Evolutionary conservation across 371 early-diverging fungal genomes (phyloP).

Genomic region (Phascolomyces articulosus): DNA sequence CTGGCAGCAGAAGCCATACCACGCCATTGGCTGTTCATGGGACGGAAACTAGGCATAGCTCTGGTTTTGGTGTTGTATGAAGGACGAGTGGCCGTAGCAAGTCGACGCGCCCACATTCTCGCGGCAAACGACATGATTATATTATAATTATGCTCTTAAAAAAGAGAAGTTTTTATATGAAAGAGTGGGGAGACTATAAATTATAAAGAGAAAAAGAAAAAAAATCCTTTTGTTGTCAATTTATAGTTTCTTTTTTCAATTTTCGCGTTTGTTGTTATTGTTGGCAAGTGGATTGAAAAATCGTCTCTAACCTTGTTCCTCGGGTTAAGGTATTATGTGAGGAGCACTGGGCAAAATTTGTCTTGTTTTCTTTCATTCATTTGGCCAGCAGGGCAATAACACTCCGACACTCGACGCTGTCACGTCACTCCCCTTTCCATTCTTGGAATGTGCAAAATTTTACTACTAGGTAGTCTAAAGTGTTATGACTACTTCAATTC

Average conservation of each 20-base stretch:
- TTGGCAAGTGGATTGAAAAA: background rate
- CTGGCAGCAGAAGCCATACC: constrained; percentile 42
- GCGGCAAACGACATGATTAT: constrained; percentile 47
- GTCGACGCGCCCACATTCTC: constrained; percentile 50
- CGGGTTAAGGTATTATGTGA: constrained; percentile 1
- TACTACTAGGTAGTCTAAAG: no score
- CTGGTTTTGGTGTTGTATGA: constrained; percentile 18
- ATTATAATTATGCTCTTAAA: constrained; percentile 8
- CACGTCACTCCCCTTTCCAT: background rate
- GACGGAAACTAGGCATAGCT: constrained; percentile 18
- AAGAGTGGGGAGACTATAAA: constrained; percentile 29
- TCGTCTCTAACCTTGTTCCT: constrained; percentile 6
- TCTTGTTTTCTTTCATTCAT: constrained; percentile 1
- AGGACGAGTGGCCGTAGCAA: constrained; percentile 35
- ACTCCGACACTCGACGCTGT: background rate
- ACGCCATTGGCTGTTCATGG: constrained; percentile 31
- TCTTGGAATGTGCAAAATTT: no score
- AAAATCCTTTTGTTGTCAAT: background rate
- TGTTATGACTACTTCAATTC: no score
- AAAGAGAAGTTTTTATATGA: constrained; percentile 7
- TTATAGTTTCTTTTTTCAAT: background rate
- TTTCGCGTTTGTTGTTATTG: background rate
- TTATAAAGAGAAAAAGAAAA: background rate
- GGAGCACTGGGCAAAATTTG: constrained; percentile 6
- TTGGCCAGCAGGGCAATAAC: background rate